Evolutionary conservation across 2,329 filamentous ascomycete species (phyloP).

Genomic region (Zymoseptoria brevis): DNA sequence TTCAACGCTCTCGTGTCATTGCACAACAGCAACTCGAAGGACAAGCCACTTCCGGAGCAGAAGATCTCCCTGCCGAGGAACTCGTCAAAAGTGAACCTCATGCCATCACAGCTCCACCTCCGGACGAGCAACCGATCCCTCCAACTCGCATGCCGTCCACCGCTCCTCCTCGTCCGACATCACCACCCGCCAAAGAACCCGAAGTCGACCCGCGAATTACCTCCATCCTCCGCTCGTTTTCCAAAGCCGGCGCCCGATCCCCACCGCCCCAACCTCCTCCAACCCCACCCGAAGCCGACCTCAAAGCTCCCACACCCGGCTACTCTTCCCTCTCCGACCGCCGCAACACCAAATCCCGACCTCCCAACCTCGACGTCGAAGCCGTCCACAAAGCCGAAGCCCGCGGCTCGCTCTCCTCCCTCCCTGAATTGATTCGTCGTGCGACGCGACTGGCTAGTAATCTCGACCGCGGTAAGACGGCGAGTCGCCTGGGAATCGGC

Average conservation of each 20-base stretch:
- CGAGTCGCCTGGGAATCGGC: slow-evolving; percentile 47
- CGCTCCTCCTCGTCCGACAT: not conserved
- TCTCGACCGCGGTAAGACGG: slow-evolving; percentile 71
- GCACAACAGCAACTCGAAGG: slow-evolving; percentile 10
- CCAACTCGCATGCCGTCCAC: not conserved
- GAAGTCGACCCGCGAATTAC: slow-evolving; percentile 21
- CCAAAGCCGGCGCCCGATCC: slow-evolving; percentile 26
- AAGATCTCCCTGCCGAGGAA: not conserved
- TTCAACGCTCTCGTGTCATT: slow-evolving; percentile 3
- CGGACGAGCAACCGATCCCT: not conserved
- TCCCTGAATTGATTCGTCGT: slow-evolving; percentile 82
- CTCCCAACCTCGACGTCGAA: slow-evolving; percentile 72
- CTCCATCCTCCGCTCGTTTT: slow-evolving; percentile 23
- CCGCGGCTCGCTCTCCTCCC: slow-evolving; percentile 80
- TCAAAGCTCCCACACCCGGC: not conserved
- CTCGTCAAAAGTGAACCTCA: not conserved
- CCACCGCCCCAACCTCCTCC: not conserved
- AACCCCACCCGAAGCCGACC: not conserved
- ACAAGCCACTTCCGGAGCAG: slow-evolving; percentile 7
- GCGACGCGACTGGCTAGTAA: slow-evolving; percentile 81
- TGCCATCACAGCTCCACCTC: not conserved
- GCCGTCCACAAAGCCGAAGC: slow-evolving; percentile 73
- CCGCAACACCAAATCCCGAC: slow-evolving; percentile 31
- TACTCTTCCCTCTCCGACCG: not conserved
- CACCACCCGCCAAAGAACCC: slow-evolving; percentile 2